Conservation (phyloP, 176 grass and related monocot species). For the Oryza nivara region DNA sequence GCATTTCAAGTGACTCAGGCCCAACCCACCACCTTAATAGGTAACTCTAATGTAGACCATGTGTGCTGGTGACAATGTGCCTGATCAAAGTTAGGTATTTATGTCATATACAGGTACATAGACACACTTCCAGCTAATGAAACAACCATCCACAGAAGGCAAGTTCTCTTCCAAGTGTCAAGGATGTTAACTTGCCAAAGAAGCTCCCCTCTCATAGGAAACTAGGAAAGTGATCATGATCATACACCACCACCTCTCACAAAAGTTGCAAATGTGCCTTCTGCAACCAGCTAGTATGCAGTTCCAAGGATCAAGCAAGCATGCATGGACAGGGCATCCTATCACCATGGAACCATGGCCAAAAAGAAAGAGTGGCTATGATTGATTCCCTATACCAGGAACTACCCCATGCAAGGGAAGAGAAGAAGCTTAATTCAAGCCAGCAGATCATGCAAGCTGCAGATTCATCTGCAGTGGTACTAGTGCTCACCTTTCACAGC, state of each 20-base stretch:
- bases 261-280: slow-evolving; percentile 36
- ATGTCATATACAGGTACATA: background rate
- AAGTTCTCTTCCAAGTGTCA: background rate
- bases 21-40: background rate
- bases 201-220: slow-evolving; percentile 17
- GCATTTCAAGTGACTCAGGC: background rate
- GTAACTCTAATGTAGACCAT: background rate
- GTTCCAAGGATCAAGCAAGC: slow-evolving; percentile 42
- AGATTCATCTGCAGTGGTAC: background rate
- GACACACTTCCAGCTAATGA: background rate
- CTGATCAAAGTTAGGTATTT: background rate
- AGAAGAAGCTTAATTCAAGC: slow-evolving; percentile 6
- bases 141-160: background rate
- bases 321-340: slow-evolving; percentile 29
- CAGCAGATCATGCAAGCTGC: slow-evolving; percentile 33
- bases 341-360: slow-evolving; percentile 22
- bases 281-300: slow-evolving; percentile 8
- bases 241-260: background rate
- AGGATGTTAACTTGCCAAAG: slow-evolving; percentile 33
- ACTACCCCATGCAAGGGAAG: slow-evolving; percentile 37
- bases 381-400: slow-evolving; percentile 42
- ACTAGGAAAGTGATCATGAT: slow-evolving; percentile 15
- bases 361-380: slow-evolving; percentile 21
- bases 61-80: background rate
- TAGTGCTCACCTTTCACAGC: slow-evolving; percentile 38